These are phyloP conservation scores for Teratosphaeria zuluensis DNA, from an alignment of 2,329 filamentous ascomycete genomes.

Conservation along the genomic window DNA sequence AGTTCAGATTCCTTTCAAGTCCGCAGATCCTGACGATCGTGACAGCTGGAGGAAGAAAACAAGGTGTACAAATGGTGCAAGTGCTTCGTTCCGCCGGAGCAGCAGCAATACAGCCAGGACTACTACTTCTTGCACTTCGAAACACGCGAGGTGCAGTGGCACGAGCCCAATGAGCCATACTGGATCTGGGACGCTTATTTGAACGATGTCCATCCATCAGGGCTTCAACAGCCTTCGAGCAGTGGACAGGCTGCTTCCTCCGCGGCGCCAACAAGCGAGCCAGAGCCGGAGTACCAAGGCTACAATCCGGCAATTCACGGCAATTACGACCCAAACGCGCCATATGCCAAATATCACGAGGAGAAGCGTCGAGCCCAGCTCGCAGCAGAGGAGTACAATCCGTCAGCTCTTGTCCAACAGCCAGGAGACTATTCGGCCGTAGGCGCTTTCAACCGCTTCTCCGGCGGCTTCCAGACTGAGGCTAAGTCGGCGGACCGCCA, in stretches of 20 bases:
- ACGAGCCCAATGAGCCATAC: conserved; percentile 23
- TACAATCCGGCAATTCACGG: conserved; percentile 97
- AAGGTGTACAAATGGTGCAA: conserved; percentile 14
- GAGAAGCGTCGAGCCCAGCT: conserved; percentile 24
- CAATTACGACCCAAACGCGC: conserved; percentile 90
- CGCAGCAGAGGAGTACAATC: conserved; percentile 11
- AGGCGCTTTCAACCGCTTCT: conserved; percentile 84
- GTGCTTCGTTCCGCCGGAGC: conserved; percentile 6
- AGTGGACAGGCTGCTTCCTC: not conserved
- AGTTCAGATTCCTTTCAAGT: not conserved
- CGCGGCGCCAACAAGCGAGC: conserved; percentile 1
- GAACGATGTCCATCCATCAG: conserved; percentile 13
- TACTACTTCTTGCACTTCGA: conserved; percentile 21
- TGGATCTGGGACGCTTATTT: conserved; percentile 20
- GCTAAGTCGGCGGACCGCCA: conserved; percentile 63
- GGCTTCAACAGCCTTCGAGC: conserved; percentile 16
- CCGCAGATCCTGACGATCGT: not conserved
- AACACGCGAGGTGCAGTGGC: conserved; percentile 16
- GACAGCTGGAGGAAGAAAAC: not conserved
- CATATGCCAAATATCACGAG: conserved; percentile 57
- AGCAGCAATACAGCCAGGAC: conserved; percentile 5
- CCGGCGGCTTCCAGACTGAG: conserved; percentile 66
- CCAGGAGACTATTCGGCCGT: conserved; percentile 49
- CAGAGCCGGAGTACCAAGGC: conserved; percentile 35
- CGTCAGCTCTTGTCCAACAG: not conserved